phyloP scores from a whole-genome alignment of 768 basidiomycete species.

The Suillus occidentalis region DNA sequence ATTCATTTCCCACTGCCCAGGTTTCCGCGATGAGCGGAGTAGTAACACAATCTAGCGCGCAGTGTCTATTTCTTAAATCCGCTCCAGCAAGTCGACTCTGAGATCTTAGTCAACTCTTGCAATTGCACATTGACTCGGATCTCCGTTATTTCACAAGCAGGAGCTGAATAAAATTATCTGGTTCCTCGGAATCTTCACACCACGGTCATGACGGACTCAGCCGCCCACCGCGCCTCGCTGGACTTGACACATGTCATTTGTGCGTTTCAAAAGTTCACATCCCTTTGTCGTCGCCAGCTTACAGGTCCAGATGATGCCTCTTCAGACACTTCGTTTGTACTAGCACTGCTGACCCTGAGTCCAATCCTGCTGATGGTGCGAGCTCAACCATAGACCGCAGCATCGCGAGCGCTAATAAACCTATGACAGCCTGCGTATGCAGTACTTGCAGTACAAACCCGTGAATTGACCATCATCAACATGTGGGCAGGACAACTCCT shows the following conservation, averaged over 20 bases:
- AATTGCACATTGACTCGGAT: background rate
- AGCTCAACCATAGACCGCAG: background rate
- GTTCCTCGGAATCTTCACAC: background rate
- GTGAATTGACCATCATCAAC: conserved; percentile 75
- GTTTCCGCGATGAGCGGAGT: background rate
- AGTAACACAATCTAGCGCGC: background rate
- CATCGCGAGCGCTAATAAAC: conserved; percentile 8
- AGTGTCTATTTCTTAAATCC: background rate
- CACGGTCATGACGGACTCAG: conserved; percentile 9
- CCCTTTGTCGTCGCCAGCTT: conserved; percentile 1
- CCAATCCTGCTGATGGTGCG: conserved; percentile 73
- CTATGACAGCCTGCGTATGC: conserved; percentile 71
- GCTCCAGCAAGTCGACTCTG: background rate
- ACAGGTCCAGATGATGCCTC: conserved; percentile 54
- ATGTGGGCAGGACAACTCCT: conserved; percentile 84
- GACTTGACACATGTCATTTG: conserved; percentile 71
- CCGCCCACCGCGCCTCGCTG: conserved; percentile 41
- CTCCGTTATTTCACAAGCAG: background rate
- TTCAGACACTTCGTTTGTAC: conserved; percentile 52
- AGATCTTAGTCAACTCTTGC: background rate
- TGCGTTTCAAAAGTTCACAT: conserved; percentile 28
- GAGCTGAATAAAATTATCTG: background rate
- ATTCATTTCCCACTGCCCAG: too few relatives aligned
- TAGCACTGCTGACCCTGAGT: conserved; percentile 66
- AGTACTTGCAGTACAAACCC: conserved; percentile 67